phyloP scores from a whole-genome alignment of 2,329 filamentous ascomycete species.

The Rasamsonia emersonii region DNA sequence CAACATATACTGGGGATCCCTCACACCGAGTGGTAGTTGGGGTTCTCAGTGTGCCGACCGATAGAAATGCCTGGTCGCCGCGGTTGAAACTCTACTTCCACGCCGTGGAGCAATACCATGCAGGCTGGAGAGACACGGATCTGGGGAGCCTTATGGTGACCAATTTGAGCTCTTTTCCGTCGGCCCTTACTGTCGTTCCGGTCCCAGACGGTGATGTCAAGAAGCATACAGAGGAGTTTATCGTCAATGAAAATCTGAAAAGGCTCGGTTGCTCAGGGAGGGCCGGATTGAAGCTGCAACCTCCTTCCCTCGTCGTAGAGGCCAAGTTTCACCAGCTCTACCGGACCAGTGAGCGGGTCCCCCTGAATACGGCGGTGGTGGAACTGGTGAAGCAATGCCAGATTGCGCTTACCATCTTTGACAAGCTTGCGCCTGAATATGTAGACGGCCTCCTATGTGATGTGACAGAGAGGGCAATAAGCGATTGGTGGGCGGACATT shows the following conservation, averaged over 20 bases:
- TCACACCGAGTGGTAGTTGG: conserved; percentile 70
- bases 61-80: conserved; percentile 72
- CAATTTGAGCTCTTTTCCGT: conserved; percentile 85
- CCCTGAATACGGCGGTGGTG: conserved; percentile 67
- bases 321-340: conserved; percentile 91
- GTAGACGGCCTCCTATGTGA: conserved; percentile 90
- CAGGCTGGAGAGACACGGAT: conserved; percentile 69
- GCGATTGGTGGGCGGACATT: conserved; percentile 94
- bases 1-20: conserved; percentile 82
- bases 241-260: conserved; percentile 92
- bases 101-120: conserved; percentile 76
- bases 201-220: conserved; percentile 80
- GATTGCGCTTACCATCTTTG: conserved; percentile 77
- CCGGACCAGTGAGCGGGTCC: conserved; percentile 72
- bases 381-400: conserved; percentile 91
- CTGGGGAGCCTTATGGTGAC: conserved; percentile 87
- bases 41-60: conserved; percentile 70
- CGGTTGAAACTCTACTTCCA: conserved; percentile 76
- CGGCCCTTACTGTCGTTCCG: conserved; percentile 80
- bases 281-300: conserved; percentile 70
- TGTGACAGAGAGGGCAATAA: conserved; percentile 78
- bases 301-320: conserved; percentile 70
- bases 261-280: conserved; percentile 84
- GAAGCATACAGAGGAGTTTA: conserved; percentile 72
- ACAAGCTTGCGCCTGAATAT: conserved; percentile 77